phyloP scores from a whole-genome alignment of 768 basidiomycete genomes.

The Calocybe gangraenosa region DNA sequence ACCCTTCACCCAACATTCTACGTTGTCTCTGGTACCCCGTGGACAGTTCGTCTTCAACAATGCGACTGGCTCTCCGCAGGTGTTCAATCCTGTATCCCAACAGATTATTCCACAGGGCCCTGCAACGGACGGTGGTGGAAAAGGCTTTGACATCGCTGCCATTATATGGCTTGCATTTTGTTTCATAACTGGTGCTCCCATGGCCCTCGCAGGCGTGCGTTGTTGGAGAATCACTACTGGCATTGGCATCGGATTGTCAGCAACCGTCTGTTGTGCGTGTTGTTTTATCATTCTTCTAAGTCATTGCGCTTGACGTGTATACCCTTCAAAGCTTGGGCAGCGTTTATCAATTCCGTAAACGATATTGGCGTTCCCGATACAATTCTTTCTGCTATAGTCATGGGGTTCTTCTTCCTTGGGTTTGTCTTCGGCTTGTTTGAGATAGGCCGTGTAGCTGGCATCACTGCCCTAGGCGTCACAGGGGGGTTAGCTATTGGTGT shows the following conservation, averaged over 20 bases:
- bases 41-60: constrained; percentile 21
- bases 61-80: constrained; percentile 33
- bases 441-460: constrained; percentile 42
- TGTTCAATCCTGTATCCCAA: constrained; percentile 43
- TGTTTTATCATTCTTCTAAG: constrained; percentile 1
- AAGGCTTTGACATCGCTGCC: constrained; percentile 40
- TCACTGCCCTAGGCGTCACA: constrained; percentile 40
- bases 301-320: neutral
- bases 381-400: constrained; percentile 41
- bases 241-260: constrained; percentile 47
- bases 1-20: constrained; percentile 1
- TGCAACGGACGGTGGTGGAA: constrained; percentile 58
- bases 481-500: constrained; percentile 58
- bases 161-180: constrained; percentile 57
- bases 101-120: constrained; percentile 45
- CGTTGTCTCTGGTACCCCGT: constrained; percentile 10
- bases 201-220: constrained; percentile 54
- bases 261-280: constrained; percentile 39
- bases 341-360: constrained; percentile 52
- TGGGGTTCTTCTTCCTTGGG: constrained; percentile 47
- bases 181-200: constrained; percentile 46
- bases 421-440: constrained; percentile 53
- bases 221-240: constrained; percentile 56
- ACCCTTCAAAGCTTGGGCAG: constrained; percentile 51
- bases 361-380: constrained; percentile 48